Percentiles rank a stretch among this genome's conserved stretches.
Conservation (phyloP, 257 asterid species). For the Solanum dulcamara region DNA sequence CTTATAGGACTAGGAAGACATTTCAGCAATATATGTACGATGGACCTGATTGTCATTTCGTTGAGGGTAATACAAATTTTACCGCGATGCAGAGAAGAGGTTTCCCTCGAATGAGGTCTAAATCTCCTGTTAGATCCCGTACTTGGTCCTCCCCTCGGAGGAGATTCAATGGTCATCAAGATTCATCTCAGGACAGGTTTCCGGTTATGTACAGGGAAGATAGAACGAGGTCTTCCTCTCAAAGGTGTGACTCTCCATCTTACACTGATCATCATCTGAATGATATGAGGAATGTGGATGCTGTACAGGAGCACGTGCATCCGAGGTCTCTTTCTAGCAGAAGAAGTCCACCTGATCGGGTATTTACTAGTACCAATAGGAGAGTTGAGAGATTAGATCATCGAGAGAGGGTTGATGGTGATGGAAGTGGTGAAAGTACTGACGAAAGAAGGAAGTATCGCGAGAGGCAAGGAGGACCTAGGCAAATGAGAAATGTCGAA, state of each 20-base stretch:
- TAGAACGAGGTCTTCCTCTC: conserved; percentile 56
- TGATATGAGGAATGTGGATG: conserved; percentile 43
- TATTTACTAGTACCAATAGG: conserved; percentile 32
- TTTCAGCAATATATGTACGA: conserved; percentile 34
- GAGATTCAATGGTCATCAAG: conserved; percentile 42
- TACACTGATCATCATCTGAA: conserved; percentile 27
- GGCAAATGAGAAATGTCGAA: conserved; percentile 43
- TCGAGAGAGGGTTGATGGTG: conserved; percentile 41
- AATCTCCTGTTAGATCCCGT: conserved; percentile 53
- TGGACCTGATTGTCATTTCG: conserved; percentile 32
- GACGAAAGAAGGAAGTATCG: conserved; percentile 60
- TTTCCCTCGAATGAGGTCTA: conserved; percentile 39
- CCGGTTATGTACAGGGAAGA: conserved; percentile 42
- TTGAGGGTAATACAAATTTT: conserved; percentile 40
- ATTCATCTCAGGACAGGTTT: conserved; percentile 41
- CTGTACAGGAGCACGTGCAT: conserved; percentile 42
- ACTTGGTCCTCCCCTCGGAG: conserved; percentile 63
- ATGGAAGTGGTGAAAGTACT: conserved; percentile 38
- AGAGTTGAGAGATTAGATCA: conserved; percentile 45
- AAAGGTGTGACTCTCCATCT: conserved; percentile 63
- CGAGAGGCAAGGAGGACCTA: conserved; percentile 37
- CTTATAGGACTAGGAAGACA: conserved; percentile 33
- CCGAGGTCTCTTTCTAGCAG: conserved; percentile 35
- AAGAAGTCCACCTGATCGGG: conserved; percentile 38
- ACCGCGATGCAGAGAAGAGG: conserved; percentile 45